A percentile compares a stretch with the other conserved stretches of the same genome.
phyloP scores from a whole-genome alignment of 2,329 filamentous ascomycete genomes.

The Epichloe sibirici region DNA sequence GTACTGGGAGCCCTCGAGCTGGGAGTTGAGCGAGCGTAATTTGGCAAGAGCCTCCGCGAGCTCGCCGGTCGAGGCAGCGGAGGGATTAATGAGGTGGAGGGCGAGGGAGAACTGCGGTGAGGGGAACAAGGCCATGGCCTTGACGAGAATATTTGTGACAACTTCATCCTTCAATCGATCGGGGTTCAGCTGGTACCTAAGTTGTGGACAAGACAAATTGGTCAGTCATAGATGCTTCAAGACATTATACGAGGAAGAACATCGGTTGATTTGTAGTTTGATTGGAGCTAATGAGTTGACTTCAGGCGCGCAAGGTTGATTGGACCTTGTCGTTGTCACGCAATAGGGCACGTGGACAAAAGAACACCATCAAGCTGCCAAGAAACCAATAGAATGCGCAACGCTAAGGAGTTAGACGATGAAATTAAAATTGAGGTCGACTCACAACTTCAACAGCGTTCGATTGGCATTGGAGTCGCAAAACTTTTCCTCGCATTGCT shows the following conservation, averaged over 20 bases:
- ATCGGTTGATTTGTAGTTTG: not conserved
- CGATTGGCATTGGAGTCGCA: conserved; percentile 96
- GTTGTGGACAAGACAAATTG: not conserved
- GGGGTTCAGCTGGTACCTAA: conserved; percentile 98
- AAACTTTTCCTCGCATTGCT: conserved; percentile 90
- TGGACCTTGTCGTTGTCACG: conserved; percentile 54
- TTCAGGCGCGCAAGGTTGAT: conserved; percentile 8
- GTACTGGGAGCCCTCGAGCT: conserved; percentile 87
- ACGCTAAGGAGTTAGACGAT: not conserved
- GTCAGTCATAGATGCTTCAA: conserved; percentile 1
- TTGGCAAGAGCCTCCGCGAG: conserved; percentile 86
- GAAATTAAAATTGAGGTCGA: conserved; percentile 18
- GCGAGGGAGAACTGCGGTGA: conserved; percentile 89
- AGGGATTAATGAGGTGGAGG: conserved; percentile 83
- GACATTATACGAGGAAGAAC: not conserved
- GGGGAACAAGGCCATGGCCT: conserved; percentile 93
- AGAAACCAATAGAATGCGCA: conserved; percentile 5
- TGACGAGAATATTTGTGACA: conserved; percentile 98
- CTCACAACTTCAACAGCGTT: conserved; percentile 93
- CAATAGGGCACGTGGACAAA: conserved; percentile 96
- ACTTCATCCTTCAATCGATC: conserved; percentile 94
- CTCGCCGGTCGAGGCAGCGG: conserved; percentile 52
- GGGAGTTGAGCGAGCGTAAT: conserved; percentile 69
- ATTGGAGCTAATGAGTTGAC: conserved; percentile 40
- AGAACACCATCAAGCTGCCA: conserved; percentile 53